phyloP scores from a whole-genome alignment of 768 basidiomycete species.

The Leucosporidium creatinivorum region DNA sequence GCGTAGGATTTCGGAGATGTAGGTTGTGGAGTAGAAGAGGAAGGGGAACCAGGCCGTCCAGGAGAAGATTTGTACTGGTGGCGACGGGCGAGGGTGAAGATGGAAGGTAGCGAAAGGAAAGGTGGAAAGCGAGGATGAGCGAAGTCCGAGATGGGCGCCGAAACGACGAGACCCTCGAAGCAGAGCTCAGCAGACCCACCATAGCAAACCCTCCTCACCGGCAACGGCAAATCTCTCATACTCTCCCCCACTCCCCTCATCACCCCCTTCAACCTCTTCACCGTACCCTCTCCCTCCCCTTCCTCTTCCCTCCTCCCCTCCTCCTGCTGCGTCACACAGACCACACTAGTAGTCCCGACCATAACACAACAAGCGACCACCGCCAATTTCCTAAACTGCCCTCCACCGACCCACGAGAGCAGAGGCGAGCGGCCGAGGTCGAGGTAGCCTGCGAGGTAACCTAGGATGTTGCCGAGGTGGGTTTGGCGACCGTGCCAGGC shows the following conservation, averaged over 20 bases:
- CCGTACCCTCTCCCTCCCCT: neutral
- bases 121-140: too few species aligned
- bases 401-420: slow-evolving; percentile 63
- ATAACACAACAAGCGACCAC: slow-evolving; percentile 73
- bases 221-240: slow-evolving; percentile 22
- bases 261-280: neutral
- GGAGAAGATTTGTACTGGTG: slow-evolving; percentile 32
- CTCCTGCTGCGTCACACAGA: slow-evolving; percentile 64
- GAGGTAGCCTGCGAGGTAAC: slow-evolving; percentile 83
- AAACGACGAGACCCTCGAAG: too few species aligned
- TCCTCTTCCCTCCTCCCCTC: slow-evolving; percentile 12
- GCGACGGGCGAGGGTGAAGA: too few species aligned
- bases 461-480: slow-evolving; percentile 93
- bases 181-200: slow-evolving; percentile 3
- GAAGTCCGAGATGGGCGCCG: neutral
- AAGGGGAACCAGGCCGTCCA: slow-evolving; percentile 35
- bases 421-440: slow-evolving; percentile 75
- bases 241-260: slow-evolving; percentile 43
- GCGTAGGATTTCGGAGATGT: slow-evolving; percentile 27
- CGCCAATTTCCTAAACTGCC: slow-evolving; percentile 94
- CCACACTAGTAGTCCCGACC: slow-evolving; percentile 72
- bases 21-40: slow-evolving; percentile 32
- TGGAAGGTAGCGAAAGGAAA: too few species aligned
- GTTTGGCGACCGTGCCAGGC: slow-evolving; percentile 97
- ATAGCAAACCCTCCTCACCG: slow-evolving; percentile 35